Evolutionary conservation across 495 filamentous ascomycete genomes (phyloP), one percentile per base, ranked within the genome.

Genomic region (Penicillium salamii): DNA sequence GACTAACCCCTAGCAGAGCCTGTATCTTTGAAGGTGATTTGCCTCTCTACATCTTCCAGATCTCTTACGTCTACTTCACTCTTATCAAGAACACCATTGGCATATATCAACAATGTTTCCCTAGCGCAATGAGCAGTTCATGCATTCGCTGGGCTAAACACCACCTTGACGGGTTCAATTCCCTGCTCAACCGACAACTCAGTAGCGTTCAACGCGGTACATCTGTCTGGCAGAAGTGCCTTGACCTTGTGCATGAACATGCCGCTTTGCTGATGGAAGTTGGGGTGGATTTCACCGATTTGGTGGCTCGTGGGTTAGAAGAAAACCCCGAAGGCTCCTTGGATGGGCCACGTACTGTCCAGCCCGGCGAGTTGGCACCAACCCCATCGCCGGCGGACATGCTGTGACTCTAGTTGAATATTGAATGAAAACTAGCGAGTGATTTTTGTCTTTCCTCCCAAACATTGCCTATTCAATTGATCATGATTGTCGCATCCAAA

Each of bases 141-240:
- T 91, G 89, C 57, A 91, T 99, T 41, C 90, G 88, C 62, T 99
- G 93, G 93, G 92, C 90, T 15, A 96, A 96, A 63, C 85, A 91
- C 63, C 83, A 95, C 55, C 80, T 97, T 2, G 89, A 95, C 54
- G 84, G 82, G 3, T 97, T 97, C 74, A 97, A 97, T 59, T 79
- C 71, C 18, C 79, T 91, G 31, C 75, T 99, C 18, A 78, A 75
- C 13, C 77, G 91, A 49, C 93, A 97, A 69, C 68, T 99, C 39
- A 90, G 88, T 66, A 86, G 85, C 36, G 83, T 95, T 17, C 78
- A 86, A 49, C 81, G 77, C 17, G 81, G 82, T 13, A 78, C 77
- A 40, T 77, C 78, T 49, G 77, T 88, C 6, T 96, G 88, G 87
- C 78, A 77, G 45, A 83, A 91, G 64, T 96, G 93, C 64, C 80